phyloP scores from a whole-genome alignment of 2,329 filamentous ascomycete genomes.

The Mollisiaceae sp. region DNA sequence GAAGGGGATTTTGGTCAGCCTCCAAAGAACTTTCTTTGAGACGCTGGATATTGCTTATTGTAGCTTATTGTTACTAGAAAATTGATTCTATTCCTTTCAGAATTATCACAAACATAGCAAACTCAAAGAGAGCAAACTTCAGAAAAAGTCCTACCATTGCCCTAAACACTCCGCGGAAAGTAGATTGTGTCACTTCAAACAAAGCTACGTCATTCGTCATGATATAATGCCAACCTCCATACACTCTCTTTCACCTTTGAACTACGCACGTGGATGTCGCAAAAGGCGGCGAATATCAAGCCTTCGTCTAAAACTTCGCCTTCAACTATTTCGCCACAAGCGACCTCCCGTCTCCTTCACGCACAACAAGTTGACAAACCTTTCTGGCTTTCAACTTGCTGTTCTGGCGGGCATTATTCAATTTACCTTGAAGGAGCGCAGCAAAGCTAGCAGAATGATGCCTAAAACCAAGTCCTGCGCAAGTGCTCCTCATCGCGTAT shows the following conservation, averaged over 20 bases:
- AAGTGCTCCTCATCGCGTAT: background rate
- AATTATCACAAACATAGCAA: no score
- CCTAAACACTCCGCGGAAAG: no score
- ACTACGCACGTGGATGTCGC: no score
- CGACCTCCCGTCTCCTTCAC: background rate
- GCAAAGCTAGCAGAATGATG: background rate
- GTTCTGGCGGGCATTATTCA: background rate
- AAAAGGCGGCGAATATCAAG: background rate
- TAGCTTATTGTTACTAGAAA: background rate
- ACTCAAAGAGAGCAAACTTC: no score
- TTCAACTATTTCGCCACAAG: background rate
- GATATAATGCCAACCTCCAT: no score
- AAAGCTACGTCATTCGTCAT: no score
- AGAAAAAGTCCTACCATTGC: no score
- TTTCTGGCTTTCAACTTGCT: no score
- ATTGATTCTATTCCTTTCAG: background rate
- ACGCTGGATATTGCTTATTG: no score
- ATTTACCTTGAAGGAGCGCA: background rate
- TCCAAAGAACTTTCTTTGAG: background rate
- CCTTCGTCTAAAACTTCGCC: background rate
- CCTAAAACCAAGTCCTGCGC: background rate
- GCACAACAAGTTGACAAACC: background rate
- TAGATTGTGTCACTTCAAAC: no score
- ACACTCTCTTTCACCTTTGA: no score
- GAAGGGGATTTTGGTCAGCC: background rate